Evolutionary conservation across 2,329 filamentous ascomycete genomes (phyloP).

Genomic region (Aspergillus uvarum): DNA sequence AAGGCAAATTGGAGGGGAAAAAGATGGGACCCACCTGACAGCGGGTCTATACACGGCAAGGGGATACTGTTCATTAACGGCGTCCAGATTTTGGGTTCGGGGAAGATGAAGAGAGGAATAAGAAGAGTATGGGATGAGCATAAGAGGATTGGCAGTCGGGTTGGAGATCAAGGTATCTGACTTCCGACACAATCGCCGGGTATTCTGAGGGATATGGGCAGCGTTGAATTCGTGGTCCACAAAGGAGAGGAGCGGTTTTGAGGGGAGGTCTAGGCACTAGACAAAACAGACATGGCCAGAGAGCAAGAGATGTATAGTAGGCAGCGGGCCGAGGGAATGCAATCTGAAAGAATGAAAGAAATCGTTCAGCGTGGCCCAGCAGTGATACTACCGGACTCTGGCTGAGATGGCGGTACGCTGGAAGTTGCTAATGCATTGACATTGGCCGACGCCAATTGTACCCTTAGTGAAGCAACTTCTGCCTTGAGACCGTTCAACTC

Average conservation of each 20-base stretch:
- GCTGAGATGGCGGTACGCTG: constrained; percentile 15
- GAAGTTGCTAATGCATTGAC: constrained; percentile 23
- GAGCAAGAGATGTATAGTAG: not conserved
- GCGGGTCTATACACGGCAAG: not conserved
- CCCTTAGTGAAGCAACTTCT: constrained; percentile 43
- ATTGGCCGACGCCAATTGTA: constrained; percentile 39
- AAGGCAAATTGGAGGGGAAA: not conserved
- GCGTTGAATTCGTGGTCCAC: not conserved
- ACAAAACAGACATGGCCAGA: not conserved
- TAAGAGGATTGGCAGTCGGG: not conserved
- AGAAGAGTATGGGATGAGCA: not conserved
- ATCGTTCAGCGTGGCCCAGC: constrained; percentile 20
- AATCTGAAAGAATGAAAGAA: not conserved
- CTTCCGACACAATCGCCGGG: not conserved
- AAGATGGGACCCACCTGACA: not conserved
- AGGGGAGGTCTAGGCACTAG: not conserved
- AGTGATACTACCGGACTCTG: constrained; percentile 13
- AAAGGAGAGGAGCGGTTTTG: not conserved
- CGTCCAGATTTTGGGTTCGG: not conserved
- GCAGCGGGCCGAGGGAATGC: not conserved
- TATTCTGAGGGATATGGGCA: constrained; percentile 1
- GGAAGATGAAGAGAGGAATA: not conserved
- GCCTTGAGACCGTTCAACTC: constrained; percentile 42
- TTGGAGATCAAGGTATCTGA: not conserved
- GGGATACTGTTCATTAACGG: not conserved